phyloP scores from a whole-genome alignment of 768 basidiomycete species.

The Pisolithus albus region DNA sequence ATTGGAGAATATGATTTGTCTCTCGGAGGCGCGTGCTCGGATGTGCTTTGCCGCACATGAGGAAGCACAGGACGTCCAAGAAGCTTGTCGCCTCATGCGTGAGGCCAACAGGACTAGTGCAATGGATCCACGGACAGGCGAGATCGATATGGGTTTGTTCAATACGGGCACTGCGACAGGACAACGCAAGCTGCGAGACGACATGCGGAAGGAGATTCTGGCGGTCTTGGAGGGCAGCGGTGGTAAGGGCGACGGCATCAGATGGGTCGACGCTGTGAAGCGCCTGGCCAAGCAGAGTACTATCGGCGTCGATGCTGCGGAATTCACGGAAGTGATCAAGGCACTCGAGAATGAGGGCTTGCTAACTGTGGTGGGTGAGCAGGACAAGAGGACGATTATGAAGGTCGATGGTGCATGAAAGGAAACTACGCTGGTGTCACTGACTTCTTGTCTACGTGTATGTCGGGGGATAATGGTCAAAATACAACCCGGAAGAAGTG shows the following conservation, averaged over 20 bases:
- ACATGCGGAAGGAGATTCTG: constrained; percentile 80
- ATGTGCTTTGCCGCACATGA: constrained; percentile 89
- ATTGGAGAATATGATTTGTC: too few relatives aligned
- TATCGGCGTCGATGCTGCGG: constrained; percentile 67
- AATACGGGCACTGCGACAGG: constrained; percentile 89
- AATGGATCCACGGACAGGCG: constrained; percentile 93
- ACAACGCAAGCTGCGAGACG: constrained; percentile 77
- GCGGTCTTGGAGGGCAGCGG: constrained; percentile 49
- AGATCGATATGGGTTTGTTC: constrained; percentile 94
- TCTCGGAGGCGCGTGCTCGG: constrained; percentile 90
- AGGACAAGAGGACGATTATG: constrained; percentile 76
- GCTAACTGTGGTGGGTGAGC: constrained; percentile 80
- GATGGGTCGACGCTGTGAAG: constrained; percentile 80
- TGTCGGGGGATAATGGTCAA: too few relatives aligned
- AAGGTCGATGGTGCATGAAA: constrained; percentile 44
- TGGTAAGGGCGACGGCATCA: constrained; percentile 52
- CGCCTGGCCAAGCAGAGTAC: constrained; percentile 78
- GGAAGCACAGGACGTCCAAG: constrained; percentile 79
- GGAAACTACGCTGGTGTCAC: not conserved
- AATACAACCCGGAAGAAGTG: too few relatives aligned
- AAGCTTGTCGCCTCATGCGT: constrained; percentile 92
- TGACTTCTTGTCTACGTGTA: not conserved
- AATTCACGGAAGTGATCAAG: constrained; percentile 77
- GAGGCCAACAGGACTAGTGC: constrained; percentile 92
- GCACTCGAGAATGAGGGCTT: constrained; percentile 79